These are phyloP conservation scores for Trichocomaceae sp. DNA, from an alignment of 2,329 filamentous ascomycete species.

Conservation along the genomic window DNA sequence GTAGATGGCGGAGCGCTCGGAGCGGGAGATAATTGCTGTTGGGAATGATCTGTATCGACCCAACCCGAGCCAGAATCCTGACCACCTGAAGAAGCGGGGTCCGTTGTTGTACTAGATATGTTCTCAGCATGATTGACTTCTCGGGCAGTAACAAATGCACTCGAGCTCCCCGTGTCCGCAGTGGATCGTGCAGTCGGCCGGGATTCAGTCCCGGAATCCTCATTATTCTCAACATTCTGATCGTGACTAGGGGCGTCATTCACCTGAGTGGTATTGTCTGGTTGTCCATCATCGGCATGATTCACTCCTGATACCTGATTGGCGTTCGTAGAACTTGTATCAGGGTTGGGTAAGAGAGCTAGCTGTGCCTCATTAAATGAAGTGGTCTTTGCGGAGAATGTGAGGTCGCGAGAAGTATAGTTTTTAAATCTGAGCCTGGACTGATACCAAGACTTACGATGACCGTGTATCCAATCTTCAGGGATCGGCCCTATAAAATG, in stretches of 20 bases:
- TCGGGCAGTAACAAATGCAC: slow-evolving; percentile 13
- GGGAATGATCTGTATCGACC: neutral
- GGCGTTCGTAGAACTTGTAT: neutral
- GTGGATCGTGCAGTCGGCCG: slow-evolving; percentile 19
- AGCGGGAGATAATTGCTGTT: neutral
- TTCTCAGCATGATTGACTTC: slow-evolving; percentile 4
- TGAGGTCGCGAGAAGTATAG: slow-evolving; percentile 43
- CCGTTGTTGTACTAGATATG: neutral
- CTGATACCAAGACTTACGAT: slow-evolving; percentile 59
- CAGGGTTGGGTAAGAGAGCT: neutral
- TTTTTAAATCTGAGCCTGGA: slow-evolving; percentile 37
- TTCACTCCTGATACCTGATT: neutral
- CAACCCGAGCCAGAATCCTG: neutral
- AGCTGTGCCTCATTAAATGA: slow-evolving; percentile 17
- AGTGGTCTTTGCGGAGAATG: slow-evolving; percentile 47
- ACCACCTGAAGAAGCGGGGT: neutral
- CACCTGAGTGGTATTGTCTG: neutral
- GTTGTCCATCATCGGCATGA: neutral
- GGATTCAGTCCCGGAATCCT: slow-evolving; percentile 10
- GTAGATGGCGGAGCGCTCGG: slow-evolving; percentile 4
- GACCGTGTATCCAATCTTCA: slow-evolving; percentile 57
- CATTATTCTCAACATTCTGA: slow-evolving; percentile 25
- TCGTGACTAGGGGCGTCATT: slow-evolving; percentile 26
- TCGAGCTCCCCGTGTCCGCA: slow-evolving; percentile 3
- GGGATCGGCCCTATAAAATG: slow-evolving; percentile 62